Conservation (phyloP, 148 eudicot species). For the Suaeda aralocaspica region DNA sequence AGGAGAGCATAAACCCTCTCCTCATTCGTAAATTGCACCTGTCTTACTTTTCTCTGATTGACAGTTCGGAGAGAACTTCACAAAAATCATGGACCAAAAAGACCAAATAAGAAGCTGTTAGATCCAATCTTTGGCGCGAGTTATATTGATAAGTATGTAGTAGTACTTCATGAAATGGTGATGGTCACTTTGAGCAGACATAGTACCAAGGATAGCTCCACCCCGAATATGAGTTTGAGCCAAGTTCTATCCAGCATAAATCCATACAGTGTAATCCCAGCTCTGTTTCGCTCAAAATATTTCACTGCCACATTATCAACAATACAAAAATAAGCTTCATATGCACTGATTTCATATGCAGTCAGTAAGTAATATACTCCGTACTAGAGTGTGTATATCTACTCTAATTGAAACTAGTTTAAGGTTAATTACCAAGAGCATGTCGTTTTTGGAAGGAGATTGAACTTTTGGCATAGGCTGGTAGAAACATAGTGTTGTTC, state of each 20-base stretch:
- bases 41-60: neutral
- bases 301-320: constrained; percentile 40
- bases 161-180: constrained; percentile 33
- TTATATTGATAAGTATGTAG: neutral
- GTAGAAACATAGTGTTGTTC: constrained; percentile 63
- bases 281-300: constrained; percentile 74
- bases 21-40: neutral
- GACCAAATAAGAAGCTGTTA: neutral
- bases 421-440: constrained; percentile 57
- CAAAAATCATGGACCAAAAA: constrained; percentile 1
- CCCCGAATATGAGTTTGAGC: constrained; percentile 68
- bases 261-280: constrained; percentile 77
- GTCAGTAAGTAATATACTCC: neutral
- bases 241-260: constrained; percentile 73
- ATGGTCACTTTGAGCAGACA: constrained; percentile 80
- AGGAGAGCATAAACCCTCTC: neutral
- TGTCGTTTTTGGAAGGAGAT: constrained; percentile 88
- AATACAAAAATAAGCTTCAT: neutral
- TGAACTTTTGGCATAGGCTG: constrained; percentile 61
- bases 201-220: constrained; percentile 68
- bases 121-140: neutral
- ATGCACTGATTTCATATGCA: neutral
- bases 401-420: neutral
- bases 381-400: neutral
- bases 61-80: neutral